Evolutionary conservation across 2,329 filamentous ascomycete genomes (phyloP).

Genomic region (Xylaria sp.): DNA sequence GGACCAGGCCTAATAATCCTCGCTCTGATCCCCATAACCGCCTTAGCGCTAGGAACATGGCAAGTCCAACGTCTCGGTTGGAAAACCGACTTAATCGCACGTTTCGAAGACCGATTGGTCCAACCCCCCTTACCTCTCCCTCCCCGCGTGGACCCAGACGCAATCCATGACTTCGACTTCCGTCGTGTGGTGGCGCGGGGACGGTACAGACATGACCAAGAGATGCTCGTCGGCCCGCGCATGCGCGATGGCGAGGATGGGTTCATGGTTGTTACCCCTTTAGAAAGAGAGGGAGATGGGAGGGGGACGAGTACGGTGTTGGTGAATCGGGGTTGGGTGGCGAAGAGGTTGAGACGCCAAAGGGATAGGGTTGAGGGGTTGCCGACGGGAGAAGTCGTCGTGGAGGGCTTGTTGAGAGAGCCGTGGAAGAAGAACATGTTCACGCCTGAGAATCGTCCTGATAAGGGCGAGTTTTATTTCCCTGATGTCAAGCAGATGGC

Average conservation of each 20-base stretch:
- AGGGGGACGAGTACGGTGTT: conserved; percentile 68
- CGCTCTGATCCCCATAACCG: conserved; percentile 88
- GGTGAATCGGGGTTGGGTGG: conserved; percentile 92
- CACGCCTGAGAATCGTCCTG: conserved; percentile 87
- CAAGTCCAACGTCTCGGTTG: conserved; percentile 91
- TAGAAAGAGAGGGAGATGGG: conserved; percentile 69
- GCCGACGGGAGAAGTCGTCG: conserved; percentile 74
- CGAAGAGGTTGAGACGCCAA: conserved; percentile 76
- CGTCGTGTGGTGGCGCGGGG: conserved; percentile 82
- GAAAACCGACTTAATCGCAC: conserved; percentile 93
- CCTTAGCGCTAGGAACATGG: conserved; percentile 92
- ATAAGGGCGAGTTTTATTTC: conserved; percentile 90
- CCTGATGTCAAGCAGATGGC: conserved; percentile 96
- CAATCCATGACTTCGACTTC: conserved; percentile 90
- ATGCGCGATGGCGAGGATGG: conserved; percentile 90
- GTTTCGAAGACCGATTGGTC: conserved; percentile 90
- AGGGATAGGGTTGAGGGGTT: conserved; percentile 70
- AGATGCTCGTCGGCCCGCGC: conserved; percentile 95
- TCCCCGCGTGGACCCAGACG: conserved; percentile 81
- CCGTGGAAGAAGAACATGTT: conserved; percentile 99
- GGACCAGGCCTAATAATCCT: conserved; percentile 83
- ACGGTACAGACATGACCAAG: conserved; percentile 82
- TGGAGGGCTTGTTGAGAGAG: conserved; percentile 86
- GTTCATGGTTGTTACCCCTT: conserved; percentile 89
- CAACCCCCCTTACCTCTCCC: conserved; percentile 87